Conservation (phyloP, 2,329 filamentous ascomycete genomes). For the Stagonosporopsis tanaceti region DNA sequence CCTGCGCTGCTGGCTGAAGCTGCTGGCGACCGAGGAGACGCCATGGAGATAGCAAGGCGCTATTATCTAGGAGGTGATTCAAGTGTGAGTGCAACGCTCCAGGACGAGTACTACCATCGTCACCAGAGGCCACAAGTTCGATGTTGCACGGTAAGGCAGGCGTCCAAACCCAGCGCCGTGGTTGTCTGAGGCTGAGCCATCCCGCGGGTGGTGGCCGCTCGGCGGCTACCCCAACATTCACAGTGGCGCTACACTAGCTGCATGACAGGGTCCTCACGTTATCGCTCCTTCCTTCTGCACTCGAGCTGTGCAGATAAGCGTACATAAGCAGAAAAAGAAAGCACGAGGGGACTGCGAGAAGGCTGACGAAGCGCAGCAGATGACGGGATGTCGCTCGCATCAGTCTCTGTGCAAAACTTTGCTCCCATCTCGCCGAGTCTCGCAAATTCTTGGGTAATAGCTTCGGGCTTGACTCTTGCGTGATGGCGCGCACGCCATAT, state of each 20-base stretch:
- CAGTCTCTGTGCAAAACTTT: slow-evolving; percentile 14
- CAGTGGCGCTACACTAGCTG: slow-evolving; percentile 16
- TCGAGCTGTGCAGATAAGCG: slow-evolving; percentile 6
- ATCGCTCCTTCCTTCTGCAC: slow-evolving; percentile 9
- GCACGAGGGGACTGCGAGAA: neutral
- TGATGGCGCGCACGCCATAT: slow-evolving; percentile 13
- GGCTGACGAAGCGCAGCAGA: neutral
- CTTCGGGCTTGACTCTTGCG: slow-evolving; percentile 13
- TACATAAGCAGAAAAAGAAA: slow-evolving; percentile 1
- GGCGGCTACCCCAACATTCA: slow-evolving; percentile 21
- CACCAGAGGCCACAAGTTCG: neutral
- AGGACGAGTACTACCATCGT: neutral
- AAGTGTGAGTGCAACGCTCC: slow-evolving; percentile 1
- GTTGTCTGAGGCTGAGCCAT: slow-evolving; percentile 3
- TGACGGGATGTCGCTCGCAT: neutral
- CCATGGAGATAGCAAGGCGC: slow-evolving; percentile 31
- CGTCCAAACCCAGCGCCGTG: slow-evolving; percentile 1
- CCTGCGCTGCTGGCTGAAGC: slow-evolving; percentile 50
- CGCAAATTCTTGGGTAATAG: slow-evolving; percentile 21
- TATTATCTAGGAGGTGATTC: neutral
- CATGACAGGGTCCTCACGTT: slow-evolving; percentile 8
- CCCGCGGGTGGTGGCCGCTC: slow-evolving; percentile 10
- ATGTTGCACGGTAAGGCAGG: neutral
- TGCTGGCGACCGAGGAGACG: slow-evolving; percentile 53
- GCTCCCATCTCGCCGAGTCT: neutral